Base-by-base conservation (phyloP, 164 flowering plant genomes). In the Vitis amurensis region DNA sequence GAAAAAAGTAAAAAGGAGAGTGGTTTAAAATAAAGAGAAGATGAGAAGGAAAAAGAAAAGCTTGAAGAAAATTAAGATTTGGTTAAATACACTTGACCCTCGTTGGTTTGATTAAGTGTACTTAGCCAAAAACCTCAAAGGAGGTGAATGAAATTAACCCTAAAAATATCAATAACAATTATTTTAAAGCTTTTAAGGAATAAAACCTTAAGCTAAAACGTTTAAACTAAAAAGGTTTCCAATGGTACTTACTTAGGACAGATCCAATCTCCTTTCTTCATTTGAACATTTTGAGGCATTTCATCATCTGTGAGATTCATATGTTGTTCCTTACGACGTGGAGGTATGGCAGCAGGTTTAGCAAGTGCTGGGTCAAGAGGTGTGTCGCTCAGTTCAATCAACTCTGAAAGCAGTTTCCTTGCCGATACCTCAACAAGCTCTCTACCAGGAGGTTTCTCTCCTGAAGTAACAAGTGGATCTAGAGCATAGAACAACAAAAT, bases 241-340 rank as follows among this genome's bases (percentile, higher is more conserved):
- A 14, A 27, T 37, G 11, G 12, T 15, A 87, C 95, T 84, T 84
- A 89, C 95, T 78, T 81, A 66, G 88, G 72, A 71, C 97, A 93
- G 73, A 85, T 85, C 97, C 98, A 93, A 78, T 93, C 97, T 73
- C 95, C 94, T 73, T 76, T 76, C 77, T 86, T 88, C 90, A 88
- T 86, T 73, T 88, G 91, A 69, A 76, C 78, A 76, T 83, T 70
- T 62, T 63, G 77, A 61, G 67, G 63, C 15, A 48, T 23, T 9
- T 65, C 80, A 55, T 61, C 68, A 48, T 53, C 75, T 8, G 12
- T 48, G 1, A 59, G 44, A 52, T 61, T 69, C 11, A 64, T 29
- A 50, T 66, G 29, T 67, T 50, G 52, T 59, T 82, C 79, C 77
- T 82, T 83, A 59, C 47, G 74, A 47, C 23, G 16, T 2, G 76